Conservation (phyloP, 2,329 filamentous ascomycete genomes). For the Cladosporium sp. region DNA sequence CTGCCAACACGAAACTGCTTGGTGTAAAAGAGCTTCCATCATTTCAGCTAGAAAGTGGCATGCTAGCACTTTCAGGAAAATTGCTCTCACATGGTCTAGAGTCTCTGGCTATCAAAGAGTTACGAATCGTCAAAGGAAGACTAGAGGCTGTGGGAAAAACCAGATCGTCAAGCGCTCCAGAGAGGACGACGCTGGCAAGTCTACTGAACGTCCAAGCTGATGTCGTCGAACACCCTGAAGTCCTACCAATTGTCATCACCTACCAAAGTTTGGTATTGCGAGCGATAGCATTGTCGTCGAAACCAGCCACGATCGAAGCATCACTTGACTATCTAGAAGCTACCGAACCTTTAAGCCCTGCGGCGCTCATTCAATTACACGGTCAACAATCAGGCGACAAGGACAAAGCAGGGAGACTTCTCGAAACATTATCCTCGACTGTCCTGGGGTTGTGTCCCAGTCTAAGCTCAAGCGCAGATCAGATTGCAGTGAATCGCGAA, state of each 20-base stretch:
- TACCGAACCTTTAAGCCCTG: slow-evolving; percentile 53
- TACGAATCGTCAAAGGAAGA: slow-evolving; percentile 61
- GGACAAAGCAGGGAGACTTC: slow-evolving; percentile 59
- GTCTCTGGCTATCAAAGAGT: slow-evolving; percentile 64
- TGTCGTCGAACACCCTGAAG: slow-evolving; percentile 30
- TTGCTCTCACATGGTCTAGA: slow-evolving; percentile 62
- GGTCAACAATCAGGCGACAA: slow-evolving; percentile 44
- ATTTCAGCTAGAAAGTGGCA: slow-evolving; percentile 68
- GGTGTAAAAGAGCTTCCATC: slow-evolving; percentile 54
- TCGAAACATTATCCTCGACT: slow-evolving; percentile 63
- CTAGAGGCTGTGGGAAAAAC: slow-evolving; percentile 44
- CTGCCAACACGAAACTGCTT: slow-evolving; percentile 49
- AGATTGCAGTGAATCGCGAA: slow-evolving; percentile 49
- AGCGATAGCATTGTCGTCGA: slow-evolving; percentile 58
- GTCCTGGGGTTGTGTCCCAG: slow-evolving; percentile 65
- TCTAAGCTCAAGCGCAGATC: slow-evolving; percentile 61
- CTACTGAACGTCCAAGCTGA: slow-evolving; percentile 57
- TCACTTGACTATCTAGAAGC: slow-evolving; percentile 54
- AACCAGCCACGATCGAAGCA: slow-evolving; percentile 56
- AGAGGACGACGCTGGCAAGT: slow-evolving; percentile 51
- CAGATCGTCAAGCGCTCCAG: slow-evolving; percentile 14
- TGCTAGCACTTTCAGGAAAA: slow-evolving; percentile 65
- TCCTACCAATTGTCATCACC: slow-evolving; percentile 54
- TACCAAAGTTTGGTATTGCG: slow-evolving; percentile 64
- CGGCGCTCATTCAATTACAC: slow-evolving; percentile 51